Base-by-base conservation (phyloP, 257 asterid genomes). In the Striga asiatica region DNA sequence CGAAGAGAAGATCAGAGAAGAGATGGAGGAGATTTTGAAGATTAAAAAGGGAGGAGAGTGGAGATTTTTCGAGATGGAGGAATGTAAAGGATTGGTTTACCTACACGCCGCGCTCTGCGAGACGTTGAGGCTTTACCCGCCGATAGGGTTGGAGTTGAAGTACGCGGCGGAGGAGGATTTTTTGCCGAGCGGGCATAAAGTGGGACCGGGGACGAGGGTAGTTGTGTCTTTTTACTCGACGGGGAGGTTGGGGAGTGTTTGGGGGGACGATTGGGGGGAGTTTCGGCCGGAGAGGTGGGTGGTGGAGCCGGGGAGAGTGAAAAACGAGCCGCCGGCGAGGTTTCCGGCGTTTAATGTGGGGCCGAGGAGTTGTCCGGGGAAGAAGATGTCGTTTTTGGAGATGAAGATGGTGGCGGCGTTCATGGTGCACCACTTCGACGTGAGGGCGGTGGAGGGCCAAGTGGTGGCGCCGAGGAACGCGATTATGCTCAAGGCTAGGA, bases 241-340 rank as follows among this genome's bases (percentile, higher is more conserved):
- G 48, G 80, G 80, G 24, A 67, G 80, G 50, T 71, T 68, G 75
- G 76, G 68, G 76, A 37, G 59, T 1, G 73, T 74, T 4, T 74
- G 84, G 81, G 83, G 78, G 6, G 54, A 74, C 22, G 76, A 78
- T 47, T 74, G 76, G 60, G 32, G 74, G 19, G 76, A 74, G 13
- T 74, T 77, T 45, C 74, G 59, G 74, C 80, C 76, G 0, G 84
- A 77, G 70, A 71, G 84, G 22, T 77, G 83, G 83, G 65, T 74
- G 7, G 7, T 67, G 0, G 31, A 23, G 0, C 76, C 72, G 12
- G 55, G 19, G 6, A 19, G 56, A 31, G 19, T 64, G 5, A 71
- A 49, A 50, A 70, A 65, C 8, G 80, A 61, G 34, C 68, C 84
- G 8, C 74, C 84, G 0, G 71, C 14, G 60, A 78, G 68, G 67